These are phyloP conservation scores for Microdochium trichocladiopsis DNA, from an alignment of 2,329 filamentous ascomycete species.

Conservation along the genomic window DNA sequence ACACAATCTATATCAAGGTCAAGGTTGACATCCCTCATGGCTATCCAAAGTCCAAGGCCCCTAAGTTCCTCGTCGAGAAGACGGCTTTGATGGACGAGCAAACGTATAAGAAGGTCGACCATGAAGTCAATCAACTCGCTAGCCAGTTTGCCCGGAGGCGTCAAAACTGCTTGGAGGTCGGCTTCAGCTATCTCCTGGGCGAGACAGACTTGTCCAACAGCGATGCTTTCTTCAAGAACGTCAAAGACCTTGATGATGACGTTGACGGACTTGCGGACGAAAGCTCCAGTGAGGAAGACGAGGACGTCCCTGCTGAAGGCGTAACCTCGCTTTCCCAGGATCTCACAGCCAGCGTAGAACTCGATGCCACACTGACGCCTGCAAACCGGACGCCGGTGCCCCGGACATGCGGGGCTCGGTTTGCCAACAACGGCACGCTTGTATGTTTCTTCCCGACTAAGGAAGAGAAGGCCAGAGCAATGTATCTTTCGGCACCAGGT, in stretches of 20 bases:
- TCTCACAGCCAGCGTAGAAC: slow-evolving; percentile 44
- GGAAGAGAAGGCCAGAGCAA: slow-evolving; percentile 48
- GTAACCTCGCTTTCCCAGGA: slow-evolving; percentile 57
- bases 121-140: slow-evolving; percentile 50
- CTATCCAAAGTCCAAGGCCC: slow-evolving; percentile 51
- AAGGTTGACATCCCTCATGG: slow-evolving; percentile 51
- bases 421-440: slow-evolving; percentile 54
- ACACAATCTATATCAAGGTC: slow-evolving; percentile 55
- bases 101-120: slow-evolving; percentile 43
- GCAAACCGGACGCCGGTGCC: slow-evolving; percentile 46
- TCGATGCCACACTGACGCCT: slow-evolving; percentile 44
- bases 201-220: slow-evolving; percentile 55
- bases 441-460: slow-evolving; percentile 65
- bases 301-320: slow-evolving; percentile 46
- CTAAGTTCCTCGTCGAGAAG: slow-evolving; percentile 54
- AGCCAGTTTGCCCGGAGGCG: slow-evolving; percentile 47
- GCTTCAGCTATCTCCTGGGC: slow-evolving; percentile 56
- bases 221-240: slow-evolving; percentile 55
- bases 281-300: slow-evolving; percentile 79
- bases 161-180: slow-evolving; percentile 55
- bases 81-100: slow-evolving; percentile 54
- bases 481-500: slow-evolving; percentile 35
- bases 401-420: slow-evolving; percentile 52
- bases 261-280: slow-evolving; percentile 57
- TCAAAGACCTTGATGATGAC: slow-evolving; percentile 54